phyloP scores from a whole-genome alignment of 2,329 filamentous ascomycete species.

The Aspergillus sp. region DNA sequence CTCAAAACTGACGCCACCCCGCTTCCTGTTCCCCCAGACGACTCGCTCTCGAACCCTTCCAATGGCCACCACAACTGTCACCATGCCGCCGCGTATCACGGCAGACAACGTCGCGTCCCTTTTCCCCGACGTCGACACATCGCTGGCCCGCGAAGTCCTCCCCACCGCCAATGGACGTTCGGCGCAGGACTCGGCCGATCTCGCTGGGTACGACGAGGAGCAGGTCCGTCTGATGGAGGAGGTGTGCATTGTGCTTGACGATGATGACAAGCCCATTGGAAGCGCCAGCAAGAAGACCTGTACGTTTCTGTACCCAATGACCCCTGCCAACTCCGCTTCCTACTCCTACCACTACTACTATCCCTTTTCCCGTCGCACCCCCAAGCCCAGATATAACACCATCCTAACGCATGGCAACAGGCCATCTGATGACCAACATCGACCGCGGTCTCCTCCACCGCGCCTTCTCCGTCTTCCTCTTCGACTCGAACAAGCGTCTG shows the following conservation, averaged over 20 bases:
- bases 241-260: conserved; percentile 93
- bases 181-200: conserved; percentile 60
- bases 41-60: conserved; percentile 9
- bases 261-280: conserved; percentile 88
- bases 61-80: conserved; percentile 51
- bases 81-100: conserved; percentile 65
- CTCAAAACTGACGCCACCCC: neutral
- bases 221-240: conserved; percentile 99
- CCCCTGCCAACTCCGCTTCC: neutral
- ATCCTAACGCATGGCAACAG: conserved; percentile 46
- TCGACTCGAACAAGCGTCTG: conserved; percentile 88
- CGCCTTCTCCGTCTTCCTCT: conserved; percentile 96
- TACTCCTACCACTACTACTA: too few species aligned
- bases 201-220: conserved; percentile 93
- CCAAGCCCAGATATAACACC: neutral
- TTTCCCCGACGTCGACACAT: conserved; percentile 77
- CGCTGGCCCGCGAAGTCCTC: conserved; percentile 52
- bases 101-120: conserved; percentile 82
- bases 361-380: too few species aligned
- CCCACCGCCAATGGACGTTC: conserved; percentile 39
- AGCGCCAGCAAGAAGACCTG: conserved; percentile 98
- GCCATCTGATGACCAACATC: conserved; percentile 99
- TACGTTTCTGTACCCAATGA: conserved; percentile 47
- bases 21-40: neutral
- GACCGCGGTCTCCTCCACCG: conserved; percentile 93